Conservation (phyloP, 2,329 filamentous ascomycete species). For the Fusarium sp. region DNA sequence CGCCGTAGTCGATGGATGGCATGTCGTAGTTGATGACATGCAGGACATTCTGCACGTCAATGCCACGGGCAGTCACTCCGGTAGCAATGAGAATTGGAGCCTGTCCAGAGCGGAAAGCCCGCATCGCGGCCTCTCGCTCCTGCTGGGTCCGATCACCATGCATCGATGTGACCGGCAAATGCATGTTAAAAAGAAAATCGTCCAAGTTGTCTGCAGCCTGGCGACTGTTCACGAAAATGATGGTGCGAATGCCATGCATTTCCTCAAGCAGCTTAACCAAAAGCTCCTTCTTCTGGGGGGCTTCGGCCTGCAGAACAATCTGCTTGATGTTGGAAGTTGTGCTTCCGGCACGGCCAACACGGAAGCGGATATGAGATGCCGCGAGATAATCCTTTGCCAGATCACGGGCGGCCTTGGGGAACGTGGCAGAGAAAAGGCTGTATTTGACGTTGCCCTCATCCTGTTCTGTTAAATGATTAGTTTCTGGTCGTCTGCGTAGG, state of each 20-base stretch:
- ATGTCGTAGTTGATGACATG: slow-evolving; percentile 96
- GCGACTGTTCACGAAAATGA: slow-evolving; percentile 91
- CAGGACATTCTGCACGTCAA: slow-evolving; percentile 86
- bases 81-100: slow-evolving; percentile 87
- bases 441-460: slow-evolving; percentile 75
- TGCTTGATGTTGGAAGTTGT: slow-evolving; percentile 86
- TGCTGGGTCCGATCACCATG: slow-evolving; percentile 87
- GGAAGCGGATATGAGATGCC: slow-evolving; percentile 79
- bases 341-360: slow-evolving; percentile 86
- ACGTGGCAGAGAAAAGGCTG: slow-evolving; percentile 94
- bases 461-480: slow-evolving; percentile 65
- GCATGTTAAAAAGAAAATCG: slow-evolving; percentile 83
- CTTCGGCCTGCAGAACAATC: slow-evolving; percentile 73
- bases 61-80: slow-evolving; percentile 84
- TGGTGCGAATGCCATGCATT: slow-evolving; percentile 76
- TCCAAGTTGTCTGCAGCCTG: slow-evolving; percentile 82
- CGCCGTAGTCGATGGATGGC: slow-evolving; percentile 77
- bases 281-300: slow-evolving; percentile 72
- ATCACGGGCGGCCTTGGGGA: slow-evolving; percentile 80
- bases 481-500: slow-evolving; percentile 3
- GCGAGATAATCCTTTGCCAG: slow-evolving; percentile 81
- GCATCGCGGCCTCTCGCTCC: slow-evolving; percentile 92
- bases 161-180: slow-evolving; percentile 86
- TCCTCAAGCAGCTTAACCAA: slow-evolving; percentile 77
- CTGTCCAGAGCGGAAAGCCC: slow-evolving; percentile 79